A percentile compares a stretch with the other conserved stretches of the same genome.
Evolutionary conservation across 2,329 filamentous ascomycete species (phyloP).

Genomic region (Aschersonia sp.): DNA sequence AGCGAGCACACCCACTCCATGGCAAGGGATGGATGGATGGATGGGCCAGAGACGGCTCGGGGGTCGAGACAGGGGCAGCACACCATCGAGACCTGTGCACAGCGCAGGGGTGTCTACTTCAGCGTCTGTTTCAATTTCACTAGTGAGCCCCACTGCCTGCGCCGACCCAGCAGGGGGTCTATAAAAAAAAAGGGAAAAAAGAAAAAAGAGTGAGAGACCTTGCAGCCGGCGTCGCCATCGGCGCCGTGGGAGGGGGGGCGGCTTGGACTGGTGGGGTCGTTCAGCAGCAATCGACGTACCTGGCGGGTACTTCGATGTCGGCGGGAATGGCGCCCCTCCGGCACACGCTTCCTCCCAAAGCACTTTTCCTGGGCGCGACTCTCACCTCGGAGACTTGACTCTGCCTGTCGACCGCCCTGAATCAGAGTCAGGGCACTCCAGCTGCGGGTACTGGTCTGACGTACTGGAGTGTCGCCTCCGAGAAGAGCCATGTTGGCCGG

Average conservation of each 20-base stretch:
- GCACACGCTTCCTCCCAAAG: neutral
- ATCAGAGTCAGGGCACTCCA: conserved; percentile 1
- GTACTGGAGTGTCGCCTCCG: no score
- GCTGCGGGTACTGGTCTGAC: conserved; percentile 1
- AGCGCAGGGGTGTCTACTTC: neutral
- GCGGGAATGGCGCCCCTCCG: neutral
- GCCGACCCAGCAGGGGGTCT: conserved; percentile 1
- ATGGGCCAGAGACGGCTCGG: neutral
- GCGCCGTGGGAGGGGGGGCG: neutral
- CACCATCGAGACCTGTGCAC: neutral
- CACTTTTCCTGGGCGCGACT: neutral
- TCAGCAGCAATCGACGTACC: neutral
- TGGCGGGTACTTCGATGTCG: neutral
- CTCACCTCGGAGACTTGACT: neutral
- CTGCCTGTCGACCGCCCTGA: conserved; percentile 2
- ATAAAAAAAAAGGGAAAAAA: neutral
- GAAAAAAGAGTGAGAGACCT: neutral
- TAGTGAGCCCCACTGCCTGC: conserved; percentile 7
- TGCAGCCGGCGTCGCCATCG: neutral
- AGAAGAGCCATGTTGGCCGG: neutral
- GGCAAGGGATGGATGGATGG: no score
- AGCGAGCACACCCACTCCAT: no score
- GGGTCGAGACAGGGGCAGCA: neutral
- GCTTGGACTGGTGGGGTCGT: neutral
- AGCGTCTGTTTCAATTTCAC: conserved; percentile 10